phyloP scores from a whole-genome alignment of 2,329 filamentous ascomycete species.

The Diplodia mutila region DNA sequence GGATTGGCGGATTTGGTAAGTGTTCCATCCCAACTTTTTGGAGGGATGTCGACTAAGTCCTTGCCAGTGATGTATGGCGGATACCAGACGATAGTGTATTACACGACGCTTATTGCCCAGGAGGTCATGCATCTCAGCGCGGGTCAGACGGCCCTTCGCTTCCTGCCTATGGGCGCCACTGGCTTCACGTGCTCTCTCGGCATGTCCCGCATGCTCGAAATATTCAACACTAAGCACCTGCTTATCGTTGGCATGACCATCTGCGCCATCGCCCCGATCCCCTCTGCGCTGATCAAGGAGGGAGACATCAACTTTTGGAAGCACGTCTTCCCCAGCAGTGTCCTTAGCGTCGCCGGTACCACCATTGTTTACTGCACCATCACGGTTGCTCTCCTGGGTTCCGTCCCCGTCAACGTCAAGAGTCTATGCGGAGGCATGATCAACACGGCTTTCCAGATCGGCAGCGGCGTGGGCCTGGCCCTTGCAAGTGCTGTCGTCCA shows the following conservation, averaged over 20 bases:
- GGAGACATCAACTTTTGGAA: conserved; percentile 39
- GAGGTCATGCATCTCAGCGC: conserved; percentile 46
- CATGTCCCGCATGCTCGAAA: conserved; percentile 36
- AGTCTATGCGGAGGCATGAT: conserved; percentile 49
- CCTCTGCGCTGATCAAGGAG: conserved; percentile 34
- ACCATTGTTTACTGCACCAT: conserved; percentile 49
- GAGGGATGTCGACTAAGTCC: neutral
- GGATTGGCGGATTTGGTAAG: conserved; percentile 49
- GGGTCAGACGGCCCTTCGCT: conserved; percentile 46
- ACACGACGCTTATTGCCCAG: conserved; percentile 48
- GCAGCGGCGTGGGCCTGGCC: conserved; percentile 47
- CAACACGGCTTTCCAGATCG: conserved; percentile 51
- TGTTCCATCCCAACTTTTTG: conserved; percentile 12
- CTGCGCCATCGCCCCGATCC: conserved; percentile 45
- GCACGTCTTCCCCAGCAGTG: conserved; percentile 45
- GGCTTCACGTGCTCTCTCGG: conserved; percentile 40
- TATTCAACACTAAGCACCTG: conserved; percentile 44
- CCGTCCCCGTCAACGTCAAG: conserved; percentile 48
- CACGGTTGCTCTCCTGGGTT: conserved; percentile 46
- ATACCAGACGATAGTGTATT: conserved; percentile 50
- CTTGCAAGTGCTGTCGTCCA: conserved; percentile 45
- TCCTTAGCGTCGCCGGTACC: conserved; percentile 47
- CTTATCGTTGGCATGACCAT: conserved; percentile 42
- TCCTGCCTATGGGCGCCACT: conserved; percentile 48
- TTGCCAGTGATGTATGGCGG: conserved; percentile 44